Percentiles rank a stretch among this genome's conserved stretches.
phyloP scores from a whole-genome alignment of 345 rosid species.

The Excoecaria cochinchinensis region DNA sequence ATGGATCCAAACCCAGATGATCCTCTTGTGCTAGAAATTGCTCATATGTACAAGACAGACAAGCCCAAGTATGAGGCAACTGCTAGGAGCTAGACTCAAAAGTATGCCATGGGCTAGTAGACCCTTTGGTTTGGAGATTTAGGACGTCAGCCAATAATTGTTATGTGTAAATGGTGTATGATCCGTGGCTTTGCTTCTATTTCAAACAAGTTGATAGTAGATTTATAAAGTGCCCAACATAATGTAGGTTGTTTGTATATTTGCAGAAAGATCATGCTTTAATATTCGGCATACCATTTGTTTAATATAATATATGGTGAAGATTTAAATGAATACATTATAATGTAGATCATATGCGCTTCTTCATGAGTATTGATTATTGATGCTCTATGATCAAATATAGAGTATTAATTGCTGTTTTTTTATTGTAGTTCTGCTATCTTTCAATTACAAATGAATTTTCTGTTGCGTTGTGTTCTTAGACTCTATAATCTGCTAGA shows the following conservation, averaged over 20 bases:
- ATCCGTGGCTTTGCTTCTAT: background rate
- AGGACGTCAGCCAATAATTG: background rate
- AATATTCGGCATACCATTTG: constrained; percentile 7
- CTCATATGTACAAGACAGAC: constrained; percentile 77
- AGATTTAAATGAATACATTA: background rate
- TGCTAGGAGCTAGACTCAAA: constrained; percentile 79
- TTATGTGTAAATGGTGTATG: constrained; percentile 8
- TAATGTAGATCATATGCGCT: background rate
- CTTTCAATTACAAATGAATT: background rate
- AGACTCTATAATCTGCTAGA: background rate
- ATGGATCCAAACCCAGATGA: constrained; percentile 76
- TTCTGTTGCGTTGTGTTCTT: background rate
- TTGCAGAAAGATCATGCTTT: background rate
- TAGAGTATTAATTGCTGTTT: background rate
- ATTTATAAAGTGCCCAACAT: background rate
- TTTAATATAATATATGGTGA: background rate
- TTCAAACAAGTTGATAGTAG: too few relatives aligned
- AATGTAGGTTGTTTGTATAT: constrained; percentile 5
- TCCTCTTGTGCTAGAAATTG: constrained; percentile 71
- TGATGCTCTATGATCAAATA: background rate
- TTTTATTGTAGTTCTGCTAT: background rate
- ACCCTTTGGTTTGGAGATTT: background rate
- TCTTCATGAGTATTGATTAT: too few relatives aligned
- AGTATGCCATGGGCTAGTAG: constrained; percentile 65
- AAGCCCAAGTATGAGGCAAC: constrained; percentile 65